Evolutionary conservation across 2,329 filamentous ascomycete genomes (phyloP).

Genomic region (Verticillium tricorpus): DNA sequence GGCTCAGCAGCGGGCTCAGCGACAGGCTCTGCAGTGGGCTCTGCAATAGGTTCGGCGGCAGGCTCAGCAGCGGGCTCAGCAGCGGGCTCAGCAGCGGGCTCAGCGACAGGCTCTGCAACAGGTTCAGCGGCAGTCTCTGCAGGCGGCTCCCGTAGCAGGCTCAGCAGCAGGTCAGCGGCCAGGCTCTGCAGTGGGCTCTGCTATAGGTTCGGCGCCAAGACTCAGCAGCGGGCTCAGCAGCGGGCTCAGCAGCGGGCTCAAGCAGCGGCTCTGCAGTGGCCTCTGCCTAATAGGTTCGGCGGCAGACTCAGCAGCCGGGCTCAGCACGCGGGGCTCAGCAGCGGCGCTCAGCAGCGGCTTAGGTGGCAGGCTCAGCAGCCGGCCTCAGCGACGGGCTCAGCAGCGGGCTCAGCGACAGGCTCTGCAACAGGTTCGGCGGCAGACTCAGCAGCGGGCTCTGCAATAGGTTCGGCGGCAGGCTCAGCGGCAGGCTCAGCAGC

Average conservation of each 20-base stretch:
- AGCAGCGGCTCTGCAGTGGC: background rate
- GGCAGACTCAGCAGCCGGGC: background rate
- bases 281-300: too few species aligned
- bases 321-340: too few species aligned
- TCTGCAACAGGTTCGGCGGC: constrained; percentile 6
- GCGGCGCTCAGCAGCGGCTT: background rate
- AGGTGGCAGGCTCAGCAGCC: background rate
- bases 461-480: constrained; percentile 10
- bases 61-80: background rate
- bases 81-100: background rate
- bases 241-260: background rate
- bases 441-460: background rate
- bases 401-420: background rate
- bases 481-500: constrained; percentile 18
- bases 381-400: background rate
- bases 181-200: too few species aligned
- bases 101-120: background rate
- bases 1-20: background rate
- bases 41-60: background rate
- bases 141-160: too few species aligned
- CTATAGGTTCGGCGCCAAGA: too few species aligned
- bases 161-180: background rate
- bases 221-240: background rate
- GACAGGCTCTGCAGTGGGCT: background rate
- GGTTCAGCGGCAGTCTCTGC: background rate